Conservation (phyloP, 306 rosid species). For the Cucurbita moschata region DNA sequence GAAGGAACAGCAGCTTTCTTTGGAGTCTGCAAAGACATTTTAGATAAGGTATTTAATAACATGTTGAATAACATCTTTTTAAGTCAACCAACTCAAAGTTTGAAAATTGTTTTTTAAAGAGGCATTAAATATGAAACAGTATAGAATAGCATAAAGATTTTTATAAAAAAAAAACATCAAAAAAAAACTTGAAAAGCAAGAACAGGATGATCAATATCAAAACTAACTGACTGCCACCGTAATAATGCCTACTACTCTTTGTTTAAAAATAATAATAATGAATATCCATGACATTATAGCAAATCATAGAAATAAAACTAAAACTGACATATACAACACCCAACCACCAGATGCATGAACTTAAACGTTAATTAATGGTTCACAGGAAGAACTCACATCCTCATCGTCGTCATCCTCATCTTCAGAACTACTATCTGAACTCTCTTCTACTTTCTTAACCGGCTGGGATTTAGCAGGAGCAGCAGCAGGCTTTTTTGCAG, state of each 20-base stretch:
- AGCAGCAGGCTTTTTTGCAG: constrained; percentile 5
- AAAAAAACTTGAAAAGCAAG: background rate
- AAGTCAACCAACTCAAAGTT: background rate
- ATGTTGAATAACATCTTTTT: too few species aligned
- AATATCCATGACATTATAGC: background rate
- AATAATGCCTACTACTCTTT: background rate
- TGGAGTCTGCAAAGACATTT: background rate
- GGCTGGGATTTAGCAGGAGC: constrained; percentile 12
- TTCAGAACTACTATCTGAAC: constrained; percentile 13
- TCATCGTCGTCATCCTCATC: background rate
- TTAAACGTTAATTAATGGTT: background rate
- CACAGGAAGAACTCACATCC: background rate
- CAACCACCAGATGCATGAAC: background rate
- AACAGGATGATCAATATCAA: background rate
- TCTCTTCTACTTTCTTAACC: constrained; percentile 10
- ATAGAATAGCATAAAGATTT: background rate
- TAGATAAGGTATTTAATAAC: background rate
- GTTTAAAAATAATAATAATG: background rate
- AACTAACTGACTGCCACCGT: background rate
- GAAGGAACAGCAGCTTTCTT: background rate
- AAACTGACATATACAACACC: background rate
- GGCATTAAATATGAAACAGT: background rate
- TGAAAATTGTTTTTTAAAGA: background rate
- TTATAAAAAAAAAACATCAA: background rate
- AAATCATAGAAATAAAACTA: background rate